Evolutionary conservation across 441 rosid genomes (phyloP).

Genomic region (Populus hybrid): DNA sequence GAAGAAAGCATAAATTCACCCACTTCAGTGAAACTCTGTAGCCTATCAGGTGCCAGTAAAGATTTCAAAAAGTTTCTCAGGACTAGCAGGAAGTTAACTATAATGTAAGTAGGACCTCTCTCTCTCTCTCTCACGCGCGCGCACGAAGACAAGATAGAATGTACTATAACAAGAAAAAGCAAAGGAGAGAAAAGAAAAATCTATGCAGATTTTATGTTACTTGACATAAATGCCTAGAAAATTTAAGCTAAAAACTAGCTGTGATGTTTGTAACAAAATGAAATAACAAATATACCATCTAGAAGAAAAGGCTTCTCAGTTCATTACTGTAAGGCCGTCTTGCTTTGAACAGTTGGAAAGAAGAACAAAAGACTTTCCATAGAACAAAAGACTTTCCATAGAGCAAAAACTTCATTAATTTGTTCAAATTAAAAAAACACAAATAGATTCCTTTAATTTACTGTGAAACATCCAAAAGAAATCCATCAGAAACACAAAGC

Average conservation of each 20-base stretch:
- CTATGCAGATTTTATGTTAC: not conserved
- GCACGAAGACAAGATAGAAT: not conserved
- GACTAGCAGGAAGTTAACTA: not conserved
- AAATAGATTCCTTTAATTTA: not conserved
- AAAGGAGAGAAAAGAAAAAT: not conserved
- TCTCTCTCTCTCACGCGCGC: not conserved
- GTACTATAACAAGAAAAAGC: not conserved
- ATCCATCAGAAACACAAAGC: not conserved
- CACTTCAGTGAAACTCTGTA: not conserved
- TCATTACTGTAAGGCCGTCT: not conserved
- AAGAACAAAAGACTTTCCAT: not conserved
- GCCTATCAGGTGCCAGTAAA: not conserved
- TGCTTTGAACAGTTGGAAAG: not conserved
- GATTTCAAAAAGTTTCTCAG: not conserved
- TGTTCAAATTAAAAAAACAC: not conserved
- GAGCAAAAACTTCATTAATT: not conserved
- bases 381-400: not conserved
- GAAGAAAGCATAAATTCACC: slow-evolving; percentile 5
- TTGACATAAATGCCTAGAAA: not conserved
- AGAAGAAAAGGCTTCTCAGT: not conserved
- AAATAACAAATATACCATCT: not conserved
- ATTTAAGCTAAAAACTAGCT: not conserved
- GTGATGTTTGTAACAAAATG: not conserved
- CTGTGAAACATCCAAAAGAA: not conserved
- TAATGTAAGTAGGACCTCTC: not conserved